These are phyloP conservation scores for Penicillium sp. DNA, from an alignment of 2,329 filamentous ascomycete genomes.

Conservation along the genomic window DNA sequence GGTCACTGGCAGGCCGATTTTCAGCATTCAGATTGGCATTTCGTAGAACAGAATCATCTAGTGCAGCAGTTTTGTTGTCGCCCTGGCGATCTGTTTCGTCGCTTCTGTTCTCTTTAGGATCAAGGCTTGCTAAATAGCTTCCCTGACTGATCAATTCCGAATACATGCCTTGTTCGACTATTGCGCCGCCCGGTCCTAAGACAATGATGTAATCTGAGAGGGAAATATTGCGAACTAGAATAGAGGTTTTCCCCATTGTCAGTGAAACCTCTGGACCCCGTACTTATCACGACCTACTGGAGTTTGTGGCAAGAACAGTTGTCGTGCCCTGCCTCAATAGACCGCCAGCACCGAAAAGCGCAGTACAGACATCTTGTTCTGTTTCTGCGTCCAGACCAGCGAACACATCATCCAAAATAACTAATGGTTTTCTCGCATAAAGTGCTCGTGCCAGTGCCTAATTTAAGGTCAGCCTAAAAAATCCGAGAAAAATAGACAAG, in stretches of 20 bases:
- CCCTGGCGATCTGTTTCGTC: background rate
- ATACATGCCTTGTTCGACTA: too few species aligned
- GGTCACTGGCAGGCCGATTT: background rate
- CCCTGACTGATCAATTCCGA: too few species aligned
- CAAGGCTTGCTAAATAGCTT: too few species aligned
- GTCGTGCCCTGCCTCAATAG: conserved; percentile 4
- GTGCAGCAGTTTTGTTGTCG: background rate
- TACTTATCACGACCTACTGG: conserved; percentile 4
- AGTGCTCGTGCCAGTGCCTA: conserved; percentile 24
- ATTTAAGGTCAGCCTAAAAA: background rate
- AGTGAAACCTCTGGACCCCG: background rate
- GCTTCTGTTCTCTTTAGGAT: too few species aligned
- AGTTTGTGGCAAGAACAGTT: conserved; percentile 8
- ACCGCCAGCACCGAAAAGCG: background rate
- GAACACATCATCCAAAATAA: conserved; percentile 20
- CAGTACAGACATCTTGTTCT: too few species aligned
- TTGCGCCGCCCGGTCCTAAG: too few species aligned
- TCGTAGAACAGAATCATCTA: background rate
- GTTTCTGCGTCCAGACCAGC: conserved; percentile 11
- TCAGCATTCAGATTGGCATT: background rate
- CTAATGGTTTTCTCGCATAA: conserved; percentile 10
- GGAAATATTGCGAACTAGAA: too few species aligned
- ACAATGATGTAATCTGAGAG: too few species aligned
- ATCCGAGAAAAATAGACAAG: too few species aligned
- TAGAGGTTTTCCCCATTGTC: too few species aligned